Evolutionary conservation across 129 eudicot species (phyloP), one percentile per base, ranked within the genome.

Genomic region (Saposhnikovia divaricata): DNA sequence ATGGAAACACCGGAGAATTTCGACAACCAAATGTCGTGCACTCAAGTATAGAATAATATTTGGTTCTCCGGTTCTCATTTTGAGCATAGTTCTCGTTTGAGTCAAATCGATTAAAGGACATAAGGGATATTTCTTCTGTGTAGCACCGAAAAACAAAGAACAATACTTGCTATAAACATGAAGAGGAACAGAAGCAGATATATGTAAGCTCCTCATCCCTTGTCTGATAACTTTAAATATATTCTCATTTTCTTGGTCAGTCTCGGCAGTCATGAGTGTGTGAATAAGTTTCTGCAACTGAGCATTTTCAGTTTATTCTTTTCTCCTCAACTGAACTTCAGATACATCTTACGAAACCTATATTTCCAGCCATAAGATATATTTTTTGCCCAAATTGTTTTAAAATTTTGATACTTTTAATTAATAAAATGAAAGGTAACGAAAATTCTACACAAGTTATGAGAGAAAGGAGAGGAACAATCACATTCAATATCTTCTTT

Each of bases 401-500:
- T 55, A 0, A 59, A 59, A 59, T 1, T n/a, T 59, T 59, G 12
- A 23, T 57, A 55, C 25, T 55, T 19, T 55, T 7, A 4, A 55
- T 55, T n/a, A 59, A 59, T 9, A 10, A n/a, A 61, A 61, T 61
- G 69, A n/a, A 61, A 61, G 68, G 15, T 25, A 9, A 61, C 28
- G 31, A 25, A 25, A 25, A 25, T 61, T 19, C n/a, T 53, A 75
- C 77, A 63, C 57, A 83, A 80, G 69, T 43, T 65, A 80, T 68
- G 81, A 51, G 28, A 40, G 69, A 42, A 78, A 80, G 79, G 77
- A 78, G 78, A 53, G 66, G 53, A 73, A 38, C 3, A 25, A 38
- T 77, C 51, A 79, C 31, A 45, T 38, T 75, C 65, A 61, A 51
- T 4, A 28, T 31, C 11, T 11, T 68, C 73, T 28, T 63, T n/a